phyloP scores from a whole-genome alignment of 495 filamentous ascomycete genomes.

The Xylaria grammica region DNA sequence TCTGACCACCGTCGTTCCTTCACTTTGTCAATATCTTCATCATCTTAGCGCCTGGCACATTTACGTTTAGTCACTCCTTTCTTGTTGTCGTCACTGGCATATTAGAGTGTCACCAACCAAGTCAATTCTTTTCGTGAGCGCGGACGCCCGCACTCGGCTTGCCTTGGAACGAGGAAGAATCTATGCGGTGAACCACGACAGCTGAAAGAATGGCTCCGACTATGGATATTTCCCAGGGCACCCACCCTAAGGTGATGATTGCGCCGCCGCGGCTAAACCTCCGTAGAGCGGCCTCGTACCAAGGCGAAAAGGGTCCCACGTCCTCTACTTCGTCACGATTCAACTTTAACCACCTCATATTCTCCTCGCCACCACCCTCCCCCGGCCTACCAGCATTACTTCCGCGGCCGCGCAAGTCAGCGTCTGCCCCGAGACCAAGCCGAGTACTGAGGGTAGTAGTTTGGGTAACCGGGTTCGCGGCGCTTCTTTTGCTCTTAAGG shows the following conservation, averaged over 20 bases:
- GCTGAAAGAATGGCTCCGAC: slow-evolving; percentile 49
- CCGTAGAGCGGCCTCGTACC: slow-evolving; percentile 53
- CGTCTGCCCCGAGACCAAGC: slow-evolving; percentile 48
- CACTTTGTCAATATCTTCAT: slow-evolving; percentile 15
- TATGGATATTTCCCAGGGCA: slow-evolving; percentile 53
- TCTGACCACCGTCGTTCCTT: slow-evolving; percentile 27
- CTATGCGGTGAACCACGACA: background rate
- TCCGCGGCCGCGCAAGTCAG: slow-evolving; percentile 62
- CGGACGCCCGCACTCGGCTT: slow-evolving; percentile 18
- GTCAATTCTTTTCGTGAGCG: background rate
- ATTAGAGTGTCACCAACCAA: slow-evolving; percentile 7
- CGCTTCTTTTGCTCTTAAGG: slow-evolving; percentile 24
- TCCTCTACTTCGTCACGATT: slow-evolving; percentile 63
- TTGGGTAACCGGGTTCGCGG: slow-evolving; percentile 43
- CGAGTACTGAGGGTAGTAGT: slow-evolving; percentile 51
- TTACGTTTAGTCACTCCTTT: slow-evolving; percentile 26
- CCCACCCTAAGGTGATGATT: slow-evolving; percentile 57
- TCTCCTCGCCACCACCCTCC: slow-evolving; percentile 62
- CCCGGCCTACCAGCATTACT: slow-evolving; percentile 68
- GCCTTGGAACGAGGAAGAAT: slow-evolving; percentile 28
- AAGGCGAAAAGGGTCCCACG: slow-evolving; percentile 52
- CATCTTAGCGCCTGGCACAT: slow-evolving; percentile 22
- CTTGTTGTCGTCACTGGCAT: background rate
- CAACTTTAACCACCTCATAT: slow-evolving; percentile 65
- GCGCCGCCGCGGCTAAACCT: slow-evolving; percentile 57